Conservation (phyloP, 2,329 filamentous ascomycete species). For the Fusarium torulosum region DNA sequence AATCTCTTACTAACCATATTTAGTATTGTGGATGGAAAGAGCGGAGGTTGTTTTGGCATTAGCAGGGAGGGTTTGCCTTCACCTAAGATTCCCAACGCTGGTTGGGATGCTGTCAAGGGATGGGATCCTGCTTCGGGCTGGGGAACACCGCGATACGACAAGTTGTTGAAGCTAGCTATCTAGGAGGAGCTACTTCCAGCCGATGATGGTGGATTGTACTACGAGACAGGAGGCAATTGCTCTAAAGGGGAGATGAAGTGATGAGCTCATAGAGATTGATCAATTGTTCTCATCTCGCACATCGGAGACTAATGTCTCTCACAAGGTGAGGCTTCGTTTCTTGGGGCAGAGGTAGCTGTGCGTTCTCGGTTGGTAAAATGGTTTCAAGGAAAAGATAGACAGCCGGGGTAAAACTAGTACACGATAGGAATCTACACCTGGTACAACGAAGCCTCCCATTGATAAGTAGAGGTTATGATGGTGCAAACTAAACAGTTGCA, state of each 20-base stretch:
- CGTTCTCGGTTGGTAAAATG: not conserved
- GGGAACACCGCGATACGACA: conserved; percentile 61
- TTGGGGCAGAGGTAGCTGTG: not conserved
- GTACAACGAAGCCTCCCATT: not conserved
- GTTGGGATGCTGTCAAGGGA: conserved; percentile 49
- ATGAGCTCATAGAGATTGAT: too few species aligned
- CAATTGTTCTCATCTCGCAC: not conserved
- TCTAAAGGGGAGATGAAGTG: not conserved
- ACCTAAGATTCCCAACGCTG: conserved; percentile 46
- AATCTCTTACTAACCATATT: not conserved
- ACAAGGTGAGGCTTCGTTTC: not conserved
- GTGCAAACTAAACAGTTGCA: not conserved
- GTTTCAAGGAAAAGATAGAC: not conserved
- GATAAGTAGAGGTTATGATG: not conserved
- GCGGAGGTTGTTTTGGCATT: conserved; percentile 50
- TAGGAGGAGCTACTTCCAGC: conserved; percentile 14
- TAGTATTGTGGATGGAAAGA: conserved; percentile 54
- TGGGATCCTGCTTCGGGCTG: conserved; percentile 59
- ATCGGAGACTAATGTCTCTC: not conserved
- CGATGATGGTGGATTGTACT: not conserved
- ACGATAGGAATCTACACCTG: not conserved
- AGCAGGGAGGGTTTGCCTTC: conserved; percentile 46
- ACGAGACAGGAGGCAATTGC: not conserved
- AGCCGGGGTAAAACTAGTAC: not conserved
- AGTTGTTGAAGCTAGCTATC: conserved; percentile 43